These are phyloP conservation scores for Diaporthe citri DNA, from an alignment of 2,329 filamentous ascomycete genomes.

Conservation along the genomic window DNA sequence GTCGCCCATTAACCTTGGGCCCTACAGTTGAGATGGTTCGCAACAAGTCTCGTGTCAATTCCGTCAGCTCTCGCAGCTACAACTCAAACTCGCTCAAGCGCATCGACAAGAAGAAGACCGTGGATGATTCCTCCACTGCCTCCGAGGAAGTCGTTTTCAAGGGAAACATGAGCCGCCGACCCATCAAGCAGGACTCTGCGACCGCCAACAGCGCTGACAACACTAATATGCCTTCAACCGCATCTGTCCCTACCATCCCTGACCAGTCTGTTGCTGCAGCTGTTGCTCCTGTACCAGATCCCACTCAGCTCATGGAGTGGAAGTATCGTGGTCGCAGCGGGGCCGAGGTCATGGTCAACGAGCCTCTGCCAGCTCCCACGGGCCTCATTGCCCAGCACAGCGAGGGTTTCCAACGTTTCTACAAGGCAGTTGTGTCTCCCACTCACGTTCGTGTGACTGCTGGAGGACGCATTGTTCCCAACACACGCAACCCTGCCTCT, in stretches of 20 bases:
- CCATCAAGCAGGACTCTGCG: slow-evolving; percentile 32
- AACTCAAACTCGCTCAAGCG: slow-evolving; percentile 40
- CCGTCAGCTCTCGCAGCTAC: slow-evolving; percentile 40
- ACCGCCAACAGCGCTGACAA: background rate
- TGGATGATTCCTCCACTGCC: slow-evolving; percentile 51
- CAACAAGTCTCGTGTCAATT: slow-evolving; percentile 40
- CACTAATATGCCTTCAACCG: background rate
- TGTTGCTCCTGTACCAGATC: slow-evolving; percentile 4
- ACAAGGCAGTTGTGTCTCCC: slow-evolving; percentile 76
- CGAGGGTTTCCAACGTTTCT: slow-evolving; percentile 77
- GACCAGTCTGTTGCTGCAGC: background rate
- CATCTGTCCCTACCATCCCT: background rate
- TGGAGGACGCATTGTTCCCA: slow-evolving; percentile 75
- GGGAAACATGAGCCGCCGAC: slow-evolving; percentile 49
- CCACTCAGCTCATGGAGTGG: slow-evolving; percentile 48
- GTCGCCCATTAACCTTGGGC: slow-evolving; percentile 4
- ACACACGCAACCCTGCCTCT: slow-evolving; percentile 65
- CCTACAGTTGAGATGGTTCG: slow-evolving; percentile 48
- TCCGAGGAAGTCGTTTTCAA: slow-evolving; percentile 55
- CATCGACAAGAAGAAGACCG: slow-evolving; percentile 44
- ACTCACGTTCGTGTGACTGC: slow-evolving; percentile 77
- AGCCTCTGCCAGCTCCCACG: slow-evolving; percentile 66
- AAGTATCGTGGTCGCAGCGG: slow-evolving; percentile 61
- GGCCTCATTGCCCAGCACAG: slow-evolving; percentile 67
- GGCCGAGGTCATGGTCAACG: slow-evolving; percentile 56